These are phyloP conservation scores for Fraxinus americana DNA, from an alignment of 257 asterid genomes.

Conservation along the genomic window DNA sequence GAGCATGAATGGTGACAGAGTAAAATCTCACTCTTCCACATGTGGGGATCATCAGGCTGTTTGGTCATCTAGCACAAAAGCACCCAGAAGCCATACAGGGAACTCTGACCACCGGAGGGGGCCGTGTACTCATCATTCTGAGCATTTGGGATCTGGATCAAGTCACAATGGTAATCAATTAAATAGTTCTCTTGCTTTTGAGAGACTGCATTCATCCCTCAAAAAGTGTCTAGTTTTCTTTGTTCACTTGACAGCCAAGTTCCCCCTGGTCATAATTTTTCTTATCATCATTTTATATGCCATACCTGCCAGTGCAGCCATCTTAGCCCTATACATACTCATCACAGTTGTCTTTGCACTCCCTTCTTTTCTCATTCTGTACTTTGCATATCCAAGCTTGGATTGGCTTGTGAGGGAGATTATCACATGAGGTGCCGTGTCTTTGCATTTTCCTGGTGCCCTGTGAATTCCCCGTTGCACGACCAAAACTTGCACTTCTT, in stretches of 20 bases:
- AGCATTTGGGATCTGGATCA: slow-evolving; percentile 41
- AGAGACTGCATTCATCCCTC: slow-evolving; percentile 59
- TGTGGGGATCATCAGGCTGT: slow-evolving; percentile 56
- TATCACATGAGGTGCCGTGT: slow-evolving; percentile 45
- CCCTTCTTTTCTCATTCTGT: slow-evolving; percentile 81
- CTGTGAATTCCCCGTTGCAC: not conserved
- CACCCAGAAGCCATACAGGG: slow-evolving; percentile 35
- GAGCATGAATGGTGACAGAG: slow-evolving; percentile 90
- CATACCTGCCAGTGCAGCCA: slow-evolving; percentile 88
- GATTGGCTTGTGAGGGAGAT: slow-evolving; percentile 97
- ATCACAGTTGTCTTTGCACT: slow-evolving; percentile 76
- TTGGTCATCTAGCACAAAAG: slow-evolving; percentile 51
- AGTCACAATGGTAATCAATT: slow-evolving; percentile 31
- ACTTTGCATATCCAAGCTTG: slow-evolving; percentile 92
- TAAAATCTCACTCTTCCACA: slow-evolving; percentile 52
- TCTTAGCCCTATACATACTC: slow-evolving; percentile 75
- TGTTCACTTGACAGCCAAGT: slow-evolving; percentile 78
- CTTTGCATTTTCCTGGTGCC: not conserved
- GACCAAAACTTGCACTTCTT: not conserved
- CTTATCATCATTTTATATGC: slow-evolving; percentile 74
- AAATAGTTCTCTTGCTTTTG: slow-evolving; percentile 42
- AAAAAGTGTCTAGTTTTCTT: slow-evolving; percentile 67
- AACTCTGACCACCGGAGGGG: slow-evolving; percentile 43
- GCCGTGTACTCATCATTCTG: slow-evolving; percentile 35
- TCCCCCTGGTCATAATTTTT: slow-evolving; percentile 77